Conservation (phyloP, 75 land plant species). For the Selaginella tamariscina region DNA sequence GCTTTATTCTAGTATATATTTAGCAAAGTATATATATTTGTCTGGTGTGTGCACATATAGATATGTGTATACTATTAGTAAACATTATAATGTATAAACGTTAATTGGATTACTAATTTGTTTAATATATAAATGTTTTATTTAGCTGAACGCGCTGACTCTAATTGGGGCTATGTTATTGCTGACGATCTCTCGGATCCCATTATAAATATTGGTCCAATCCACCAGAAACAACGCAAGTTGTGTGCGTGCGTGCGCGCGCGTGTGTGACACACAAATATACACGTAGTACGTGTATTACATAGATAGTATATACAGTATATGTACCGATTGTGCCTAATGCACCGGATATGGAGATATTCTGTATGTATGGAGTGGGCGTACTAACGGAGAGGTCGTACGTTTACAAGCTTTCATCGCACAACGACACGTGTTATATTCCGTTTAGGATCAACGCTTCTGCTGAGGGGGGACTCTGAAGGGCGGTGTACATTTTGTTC, state of each 20-base stretch:
- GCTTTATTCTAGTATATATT: too few species aligned
- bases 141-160: constrained; percentile 64
- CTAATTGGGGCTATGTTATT: constrained; percentile 63
- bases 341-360: constrained; percentile 83
- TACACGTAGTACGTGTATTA: too few species aligned
- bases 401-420: constrained; percentile 52
- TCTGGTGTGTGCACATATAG: too few species aligned
- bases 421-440: constrained; percentile 41
- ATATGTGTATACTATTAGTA: too few species aligned
- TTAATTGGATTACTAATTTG: too few species aligned
- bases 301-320: too few species aligned
- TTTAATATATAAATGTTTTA: too few species aligned
- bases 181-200: constrained; percentile 72
- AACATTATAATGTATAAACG: too few species aligned
- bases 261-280: too few species aligned
- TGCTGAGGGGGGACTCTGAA: constrained; percentile 45
- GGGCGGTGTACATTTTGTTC: constrained; percentile 55
- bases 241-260: too few species aligned
- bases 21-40: too few species aligned
- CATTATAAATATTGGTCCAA: constrained; percentile 91
- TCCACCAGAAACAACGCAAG: constrained; percentile 78
- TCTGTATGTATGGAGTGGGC: constrained; percentile 79
- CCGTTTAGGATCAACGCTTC: constrained; percentile 63
- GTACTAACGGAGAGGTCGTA: constrained; percentile 79
- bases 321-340: constrained; percentile 45